Evolutionary conservation across 2,329 filamentous ascomycete genomes (phyloP).

Genomic region (Albophoma yamanashiensis): DNA sequence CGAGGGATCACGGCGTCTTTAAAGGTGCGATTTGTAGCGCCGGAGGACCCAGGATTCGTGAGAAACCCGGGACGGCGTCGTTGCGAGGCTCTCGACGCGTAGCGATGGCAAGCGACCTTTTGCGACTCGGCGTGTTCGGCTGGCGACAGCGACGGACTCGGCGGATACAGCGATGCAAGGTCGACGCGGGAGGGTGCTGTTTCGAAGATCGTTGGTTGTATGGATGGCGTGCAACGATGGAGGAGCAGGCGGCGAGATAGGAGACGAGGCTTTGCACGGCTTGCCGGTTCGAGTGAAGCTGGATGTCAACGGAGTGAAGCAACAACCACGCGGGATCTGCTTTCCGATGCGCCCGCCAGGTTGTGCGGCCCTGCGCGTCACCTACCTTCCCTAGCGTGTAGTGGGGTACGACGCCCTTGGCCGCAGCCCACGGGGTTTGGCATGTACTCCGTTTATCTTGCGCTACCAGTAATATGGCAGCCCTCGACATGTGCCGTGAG

Average conservation of each 20-base stretch:
- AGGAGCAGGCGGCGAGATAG: neutral
- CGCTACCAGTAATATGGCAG: neutral
- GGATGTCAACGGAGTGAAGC: neutral
- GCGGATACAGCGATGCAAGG: neutral
- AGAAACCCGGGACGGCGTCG: neutral
- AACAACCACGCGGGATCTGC: neutral
- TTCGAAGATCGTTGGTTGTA: neutral
- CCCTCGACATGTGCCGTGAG: neutral
- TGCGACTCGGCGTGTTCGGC: neutral
- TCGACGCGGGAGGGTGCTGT: constrained; percentile 8
- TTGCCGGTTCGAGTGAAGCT: neutral
- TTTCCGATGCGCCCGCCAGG: neutral
- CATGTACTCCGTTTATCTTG: neutral
- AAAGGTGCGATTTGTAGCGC: constrained; percentile 53
- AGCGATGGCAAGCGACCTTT: neutral
- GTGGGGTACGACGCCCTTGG: neutral
- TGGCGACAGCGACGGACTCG: neutral
- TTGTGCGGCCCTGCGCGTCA: constrained; percentile 9
- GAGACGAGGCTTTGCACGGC: neutral
- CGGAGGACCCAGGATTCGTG: constrained; percentile 9
- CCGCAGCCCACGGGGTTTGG: neutral
- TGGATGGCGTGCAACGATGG: neutral
- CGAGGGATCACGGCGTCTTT: constrained; percentile 80
- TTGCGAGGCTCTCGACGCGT: neutral
- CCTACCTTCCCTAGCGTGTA: neutral